Evolutionary conservation across 1,284 basidiomycete species (phyloP), one percentile per base, ranked within the genome.

Genomic region (Rhodotorula sp.): DNA sequence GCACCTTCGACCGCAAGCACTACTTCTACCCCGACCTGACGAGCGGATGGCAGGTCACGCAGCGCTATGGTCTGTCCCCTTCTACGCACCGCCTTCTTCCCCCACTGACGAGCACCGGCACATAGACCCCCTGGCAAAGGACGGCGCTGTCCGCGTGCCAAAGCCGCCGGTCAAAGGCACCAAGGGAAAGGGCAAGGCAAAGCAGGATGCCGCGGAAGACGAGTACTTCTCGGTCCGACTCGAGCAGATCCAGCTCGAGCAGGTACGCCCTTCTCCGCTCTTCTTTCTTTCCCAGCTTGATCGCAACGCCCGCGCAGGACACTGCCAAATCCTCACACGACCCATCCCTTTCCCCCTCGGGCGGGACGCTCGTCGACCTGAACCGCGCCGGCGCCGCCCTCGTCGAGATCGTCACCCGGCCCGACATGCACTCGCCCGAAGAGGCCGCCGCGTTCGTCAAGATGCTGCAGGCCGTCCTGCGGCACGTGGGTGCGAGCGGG

Each of bases 21-120:
- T 99, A 99, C 81, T 98, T 98, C 82, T 99, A 99, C 80, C 88
- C 92, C 2, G 96, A 99, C 82, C 86, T 97, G 44, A 94, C 97
- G 0, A 85, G 90, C 6, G 96, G 95, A 0, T 99, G 95, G 82
- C 97, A 99, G 83, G 96, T 98, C 74, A 98, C 96, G 0, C 96
- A 98, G 80, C 91, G 93, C 76, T 97, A 98, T 81, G 85, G 90
- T 90, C 67, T 67, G 87, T 79, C 36, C 19, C 19, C 50, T 22
- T 41, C 29, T 22, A 15, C 27, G 9, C 10, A 7, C 12, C 9
- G 55, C 22, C 19, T 22, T 36, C 44, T 36, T 61, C 21, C n/a
- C 27, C 44, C 21, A 1, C 46, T 27, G 41, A 19, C 41, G 34
- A 50, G 19, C 7, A 3, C 37, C 10, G 17, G 9, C 9, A 27